phyloP scores from a whole-genome alignment of 1,284 basidiomycete species.

The Vanrija sp. region DNA sequence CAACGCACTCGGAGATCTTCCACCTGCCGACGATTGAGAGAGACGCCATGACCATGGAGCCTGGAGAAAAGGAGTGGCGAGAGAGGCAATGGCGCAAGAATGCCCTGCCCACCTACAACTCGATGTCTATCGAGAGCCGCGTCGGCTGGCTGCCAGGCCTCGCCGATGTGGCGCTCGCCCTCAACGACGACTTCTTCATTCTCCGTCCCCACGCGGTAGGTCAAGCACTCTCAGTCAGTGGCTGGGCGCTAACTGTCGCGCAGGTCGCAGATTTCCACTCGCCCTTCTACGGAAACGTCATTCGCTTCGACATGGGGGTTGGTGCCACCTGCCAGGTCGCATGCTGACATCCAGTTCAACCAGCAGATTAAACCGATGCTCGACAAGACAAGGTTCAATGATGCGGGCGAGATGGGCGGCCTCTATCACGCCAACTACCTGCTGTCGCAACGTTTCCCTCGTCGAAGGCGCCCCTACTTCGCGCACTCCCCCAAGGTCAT shows the following conservation, averaged over 20 bases:
- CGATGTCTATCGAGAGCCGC: constrained; percentile 44
- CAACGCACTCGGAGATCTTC: constrained; percentile 42
- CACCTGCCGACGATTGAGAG: constrained; percentile 31
- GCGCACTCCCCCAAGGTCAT: constrained; percentile 44
- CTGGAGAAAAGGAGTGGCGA: constrained; percentile 28
- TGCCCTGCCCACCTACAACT: constrained; percentile 45
- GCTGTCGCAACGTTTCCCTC: constrained; percentile 41
- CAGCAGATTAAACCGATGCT: constrained; percentile 38
- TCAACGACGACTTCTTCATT: constrained; percentile 47
- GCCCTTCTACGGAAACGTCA: constrained; percentile 40
- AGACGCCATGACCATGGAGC: constrained; percentile 15
- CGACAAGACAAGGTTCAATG: constrained; percentile 29
- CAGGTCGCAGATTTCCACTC: constrained; percentile 43
- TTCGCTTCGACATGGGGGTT: constrained; percentile 38
- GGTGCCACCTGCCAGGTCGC: background rate
- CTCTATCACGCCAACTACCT: constrained; percentile 44
- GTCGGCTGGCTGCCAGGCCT: constrained; percentile 43
- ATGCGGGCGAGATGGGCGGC: constrained; percentile 40
- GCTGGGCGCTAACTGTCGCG: background rate
- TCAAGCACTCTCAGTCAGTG: constrained; percentile 1
- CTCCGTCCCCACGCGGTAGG: constrained; percentile 14
- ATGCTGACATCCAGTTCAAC: constrained; percentile 18
- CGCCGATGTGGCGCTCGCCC: constrained; percentile 33
- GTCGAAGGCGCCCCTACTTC: constrained; percentile 41
- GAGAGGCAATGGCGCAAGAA: constrained; percentile 33